Base-by-base conservation (phyloP, 148 eudicot species). In the Silene latifolia region DNA sequence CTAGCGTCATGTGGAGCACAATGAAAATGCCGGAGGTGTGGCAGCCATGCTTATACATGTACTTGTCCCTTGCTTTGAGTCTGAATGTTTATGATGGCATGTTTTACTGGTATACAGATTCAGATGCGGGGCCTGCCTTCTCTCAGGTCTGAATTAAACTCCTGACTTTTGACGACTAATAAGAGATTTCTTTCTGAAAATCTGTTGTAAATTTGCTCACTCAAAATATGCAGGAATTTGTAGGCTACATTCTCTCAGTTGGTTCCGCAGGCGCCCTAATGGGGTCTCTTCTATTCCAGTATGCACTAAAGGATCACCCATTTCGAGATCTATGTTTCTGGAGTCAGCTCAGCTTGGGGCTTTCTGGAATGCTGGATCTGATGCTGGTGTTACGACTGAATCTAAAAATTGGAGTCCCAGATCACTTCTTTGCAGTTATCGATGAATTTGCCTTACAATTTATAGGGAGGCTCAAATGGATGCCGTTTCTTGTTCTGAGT, bases 31-130 rank as follows among this genome's bases (percentile, higher is more conserved):
- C 91, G 12, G 86, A 85, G 60, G 96, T 94, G 46, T 94, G 98
- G 98, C 88, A 88, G 73, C 98, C 97, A 7, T 92, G 98, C 82
- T 65, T 94, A 57, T 94, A 92, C 73, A 90, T 94, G 96, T 94
- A 84, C 85, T 77, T 87, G 59, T 87, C 96, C 44, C 79, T 89
- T 68, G 88, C 96, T 12, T 72, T 89, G 84, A 86, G 89, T 80
- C 74, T 90, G 75, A 84, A 89, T 80, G 82, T 90, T 65, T 75
- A 87, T 63, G 92, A 91, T 71, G 98, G 98, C 69, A 83, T 94
- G 96, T 94, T 94, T 83, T 94, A 92, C 68, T 94, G 98, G 98
- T 83, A 75, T 63, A 94, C 98, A 8, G 97, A 90, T 85, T 73
- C 98, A 73, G 74, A 76, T 19, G 84, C 73, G 0, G 98, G 98